Evolutionary conservation across 345 rosid genomes (phyloP), one percentile per base, ranked within the genome.

Genomic region (Zanthoxylum bungeanum): DNA sequence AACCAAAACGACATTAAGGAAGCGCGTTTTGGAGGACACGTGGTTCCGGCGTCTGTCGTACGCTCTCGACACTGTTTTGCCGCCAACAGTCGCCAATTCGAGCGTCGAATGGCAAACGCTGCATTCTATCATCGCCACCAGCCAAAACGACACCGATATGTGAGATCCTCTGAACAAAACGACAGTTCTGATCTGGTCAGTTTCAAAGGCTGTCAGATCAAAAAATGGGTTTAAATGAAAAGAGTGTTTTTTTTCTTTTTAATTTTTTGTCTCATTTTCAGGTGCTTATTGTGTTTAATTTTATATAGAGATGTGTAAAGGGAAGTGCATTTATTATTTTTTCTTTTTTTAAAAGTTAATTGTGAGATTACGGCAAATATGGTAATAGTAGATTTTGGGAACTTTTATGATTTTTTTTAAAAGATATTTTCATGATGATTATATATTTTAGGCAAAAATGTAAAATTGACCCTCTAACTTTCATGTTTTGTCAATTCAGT

Each of bases 1-100:
- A n/a, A 88, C 89, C 79, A 88, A 78, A 67, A 84, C 82, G 42
- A 84, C 77, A 69, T 85, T 85, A 34, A 85, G 87, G 66, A 73
- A 84, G 1, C 85, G 86, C 36, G 78, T 81, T 66, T 84, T 82
- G 10, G 88, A 85, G 21, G 88, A 74, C 0, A 81, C 82, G 33
- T 51, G 61, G 55, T 70, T 84, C 80, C 80, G 82, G 52, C 81
- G 85, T 14, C 78, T 80, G 40, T 85, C 89, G 79, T 88, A 88
- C 39, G 92, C 89, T 81, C 80, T 85, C 3, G 92, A 76, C 63
- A 83, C 79, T 25, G 80, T 30, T 78, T 65, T 85, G 64, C 75
- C 70, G 66, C 73, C 42, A 0, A 84, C 86, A 34, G 91, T 64
- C 9, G 79, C 73, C 73, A 84, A 69, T 68, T 76, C 67, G 9